These are phyloP conservation scores for Fusarium secorum DNA, from an alignment of 2,329 filamentous ascomycete species.

Conservation along the genomic window DNA sequence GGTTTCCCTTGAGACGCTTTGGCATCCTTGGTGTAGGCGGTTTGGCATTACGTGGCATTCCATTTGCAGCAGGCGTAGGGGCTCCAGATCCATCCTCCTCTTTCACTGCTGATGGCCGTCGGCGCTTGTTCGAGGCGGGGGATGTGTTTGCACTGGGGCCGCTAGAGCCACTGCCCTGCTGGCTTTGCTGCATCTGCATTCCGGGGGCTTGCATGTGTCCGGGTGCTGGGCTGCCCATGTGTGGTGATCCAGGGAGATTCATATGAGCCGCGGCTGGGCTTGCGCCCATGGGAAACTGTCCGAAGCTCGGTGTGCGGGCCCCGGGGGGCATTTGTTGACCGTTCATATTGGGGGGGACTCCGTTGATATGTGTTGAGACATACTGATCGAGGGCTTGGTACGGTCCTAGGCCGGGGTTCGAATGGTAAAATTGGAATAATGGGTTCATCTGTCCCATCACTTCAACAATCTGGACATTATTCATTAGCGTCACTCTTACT, in stretches of 20 bases:
- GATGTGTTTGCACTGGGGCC: constrained; percentile 74
- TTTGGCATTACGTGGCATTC: constrained; percentile 61
- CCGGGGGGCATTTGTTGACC: constrained; percentile 59
- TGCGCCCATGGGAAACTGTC: constrained; percentile 65
- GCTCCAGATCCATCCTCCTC: constrained; percentile 60
- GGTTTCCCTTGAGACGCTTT: constrained; percentile 62
- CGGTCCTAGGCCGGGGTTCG: constrained; percentile 62
- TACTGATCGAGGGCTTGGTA: constrained; percentile 69
- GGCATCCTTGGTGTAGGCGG: constrained; percentile 64
- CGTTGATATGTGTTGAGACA: constrained; percentile 57
- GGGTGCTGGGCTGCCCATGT: constrained; percentile 66
- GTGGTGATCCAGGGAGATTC: constrained; percentile 68
- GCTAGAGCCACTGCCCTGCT: constrained; percentile 72
- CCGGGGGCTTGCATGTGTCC: constrained; percentile 69
- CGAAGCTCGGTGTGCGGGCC: constrained; percentile 63
- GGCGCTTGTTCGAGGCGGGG: constrained; percentile 66
- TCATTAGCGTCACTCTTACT: constrained; percentile 36
- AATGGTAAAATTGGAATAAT: constrained; percentile 65
- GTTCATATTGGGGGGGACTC: constrained; percentile 52
- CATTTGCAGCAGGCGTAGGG: constrained; percentile 61
- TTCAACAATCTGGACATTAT: constrained; percentile 62
- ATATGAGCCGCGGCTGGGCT: constrained; percentile 68
- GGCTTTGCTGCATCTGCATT: constrained; percentile 73
- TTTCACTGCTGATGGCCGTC: constrained; percentile 66
- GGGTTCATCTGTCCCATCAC: constrained; percentile 73